These are phyloP conservation scores for Wickerhamomyces sp. DNA, from an alignment of 1,139 yeast genomes.

Conservation along the genomic window DNA sequence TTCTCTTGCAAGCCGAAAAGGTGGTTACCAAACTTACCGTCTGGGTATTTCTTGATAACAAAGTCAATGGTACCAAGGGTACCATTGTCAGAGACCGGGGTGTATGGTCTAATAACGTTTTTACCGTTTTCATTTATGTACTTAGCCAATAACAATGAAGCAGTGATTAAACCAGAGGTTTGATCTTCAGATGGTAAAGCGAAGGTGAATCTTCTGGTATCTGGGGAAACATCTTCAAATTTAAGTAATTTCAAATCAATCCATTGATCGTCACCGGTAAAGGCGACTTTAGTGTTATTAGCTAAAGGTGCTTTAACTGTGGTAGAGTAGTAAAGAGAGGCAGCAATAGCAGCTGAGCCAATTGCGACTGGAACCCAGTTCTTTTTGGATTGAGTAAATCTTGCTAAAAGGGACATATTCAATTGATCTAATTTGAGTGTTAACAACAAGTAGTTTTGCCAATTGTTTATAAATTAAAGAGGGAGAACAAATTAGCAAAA, in stretches of 20 bases:
- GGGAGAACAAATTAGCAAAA: not conserved
- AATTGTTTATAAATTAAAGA: not conserved
- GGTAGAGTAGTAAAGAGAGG: conserved; percentile 39
- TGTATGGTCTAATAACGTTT: conserved; percentile 93
- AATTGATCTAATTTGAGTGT: no score
- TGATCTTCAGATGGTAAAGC: conserved; percentile 65
- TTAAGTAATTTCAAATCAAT: conserved; percentile 68
- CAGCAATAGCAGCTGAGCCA: conserved; percentile 51
- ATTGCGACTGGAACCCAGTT: conserved; percentile 33
- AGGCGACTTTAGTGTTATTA: conserved; percentile 52
- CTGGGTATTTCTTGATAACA: conserved; percentile 77
- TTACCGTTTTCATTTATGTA: conserved; percentile 80
- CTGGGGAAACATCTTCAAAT: conserved; percentile 50
- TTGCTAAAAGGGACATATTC: conserved; percentile 21
- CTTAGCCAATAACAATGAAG: conserved; percentile 79
- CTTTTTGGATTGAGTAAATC: conserved; percentile 23
- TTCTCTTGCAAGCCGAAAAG: conserved; percentile 65
- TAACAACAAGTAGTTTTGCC: not conserved
- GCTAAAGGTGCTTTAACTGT: conserved; percentile 24
- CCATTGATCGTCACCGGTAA: conserved; percentile 75
- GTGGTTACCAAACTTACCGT: conserved; percentile 82
- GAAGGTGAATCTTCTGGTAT: conserved; percentile 65
- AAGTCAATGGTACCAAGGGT: conserved; percentile 74
- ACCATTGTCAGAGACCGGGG: conserved; percentile 76
- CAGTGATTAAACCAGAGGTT: conserved; percentile 73